Evolutionary conservation across 2,329 filamentous ascomycete genomes (phyloP), one percentile per base, ranked within the genome.

Genomic region (Calonectria hongkongensis): DNA sequence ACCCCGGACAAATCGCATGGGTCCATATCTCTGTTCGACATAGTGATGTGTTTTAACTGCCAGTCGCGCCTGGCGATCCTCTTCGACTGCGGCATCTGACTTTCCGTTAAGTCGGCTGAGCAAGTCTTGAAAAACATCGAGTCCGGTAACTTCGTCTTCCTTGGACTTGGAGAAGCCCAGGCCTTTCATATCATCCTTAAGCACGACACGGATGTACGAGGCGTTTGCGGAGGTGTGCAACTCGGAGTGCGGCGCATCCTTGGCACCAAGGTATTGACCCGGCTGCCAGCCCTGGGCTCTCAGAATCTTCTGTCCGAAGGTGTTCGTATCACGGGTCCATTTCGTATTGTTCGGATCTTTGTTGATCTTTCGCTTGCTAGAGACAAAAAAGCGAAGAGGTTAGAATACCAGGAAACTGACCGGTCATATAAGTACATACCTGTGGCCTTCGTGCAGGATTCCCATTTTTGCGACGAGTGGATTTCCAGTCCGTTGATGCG

Each of bases 281-380:
- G 96, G 95, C 73, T 93, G 90, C 97, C 97, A 99, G 76, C 97
- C 97, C 81, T 98, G 95, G 18, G 93, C 89, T 63, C 93, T 91
- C 81, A 99, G 92, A 78, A 98, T 96, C 81, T 92, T 94, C 83
- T 98, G 96, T 78, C 97, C 97, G 83, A 97, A 98, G 67, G 92
- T 93, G 70, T 90, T 90, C 76, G 93, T 94, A 82, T 96, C 93
- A 80, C 93, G 92, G 70, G 93, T 92, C 97, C 97, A 99, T 89
- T 91, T 92, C 60, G 95, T 98, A 84, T 98, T 99, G 86, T 98
- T 98, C 9, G 97, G 97, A 85, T 99, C 97, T 82, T 94, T 90
- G 77, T 93, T 94, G 81, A 98, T 92, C 86, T 96, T 98, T 60
- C 88, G 79, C 66, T 84, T 83, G 66, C 84, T 85, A 65, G 4